Evolutionary conservation across 2,329 filamentous ascomycete species (phyloP), one percentile per base, ranked within the genome.

Genomic region (Falciphora oryzae): DNA sequence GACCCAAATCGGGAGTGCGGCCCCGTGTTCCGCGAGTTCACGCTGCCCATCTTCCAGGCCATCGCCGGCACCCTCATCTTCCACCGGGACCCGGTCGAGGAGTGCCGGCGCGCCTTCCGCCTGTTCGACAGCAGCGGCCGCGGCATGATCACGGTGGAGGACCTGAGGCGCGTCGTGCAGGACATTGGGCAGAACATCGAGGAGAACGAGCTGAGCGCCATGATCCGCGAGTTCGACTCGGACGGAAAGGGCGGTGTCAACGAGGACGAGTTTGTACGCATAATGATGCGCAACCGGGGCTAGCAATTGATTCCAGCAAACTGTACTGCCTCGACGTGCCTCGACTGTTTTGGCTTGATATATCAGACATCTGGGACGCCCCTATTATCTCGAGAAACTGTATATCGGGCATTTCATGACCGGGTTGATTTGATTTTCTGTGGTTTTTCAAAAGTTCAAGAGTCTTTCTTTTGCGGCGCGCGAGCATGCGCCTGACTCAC

Each of bases 141-240:
- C 78, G 94, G 94, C 8, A 88, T 90, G 69, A 97, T 99, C 70
- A 93, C 90, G 63, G 79, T 97, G 61, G 90, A 95, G 66, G 95
- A 98, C 79, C 79, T 99, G 77, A 83, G 92, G 67, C 83, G 92
- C 65, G 92, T 98, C 31, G 93, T 94, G 65, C 86, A 92, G 71
- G 95, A 98, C 75, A 81, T 99, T 68, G 95, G 95, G 10, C 94
- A 98, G 76, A 92, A 91, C 16, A 82, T 99, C 70, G 92, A 95
- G 70, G 94, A 99, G 73, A 91, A 96, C 72, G 95, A 99, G 76
- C 82, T 99, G 67, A 83, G 87, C 70, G 93, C 93, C 68, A 99
- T 99, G 95, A 95, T 99, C 79, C 93, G 97, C 73, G 94, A 98
- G 77, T 96, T 98, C 79, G 95, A 99, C 79, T 83, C 97, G 68